Percentiles rank a stretch among this genome's conserved stretches.
Evolutionary conservation across 179 eudicot genomes (phyloP).

Genomic region (Actinidia chinensis): DNA sequence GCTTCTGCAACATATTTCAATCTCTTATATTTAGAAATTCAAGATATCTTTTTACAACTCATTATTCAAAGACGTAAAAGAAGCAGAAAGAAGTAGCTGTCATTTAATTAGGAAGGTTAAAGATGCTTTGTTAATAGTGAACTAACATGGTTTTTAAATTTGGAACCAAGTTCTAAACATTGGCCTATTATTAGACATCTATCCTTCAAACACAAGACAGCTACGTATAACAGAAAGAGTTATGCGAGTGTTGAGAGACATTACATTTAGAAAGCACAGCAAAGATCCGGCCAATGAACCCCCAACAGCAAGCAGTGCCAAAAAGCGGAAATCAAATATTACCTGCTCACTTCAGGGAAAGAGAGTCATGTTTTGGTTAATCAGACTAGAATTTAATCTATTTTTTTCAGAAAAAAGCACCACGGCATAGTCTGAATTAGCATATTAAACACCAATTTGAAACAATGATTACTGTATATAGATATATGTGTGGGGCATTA

Average conservation of each 20-base stretch:
- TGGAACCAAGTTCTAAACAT: too few species aligned
- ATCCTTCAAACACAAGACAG: not conserved
- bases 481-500: not conserved
- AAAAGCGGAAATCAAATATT: slow-evolving; percentile 90
- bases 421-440: not conserved
- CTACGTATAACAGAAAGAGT: not conserved
- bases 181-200: too few species aligned
- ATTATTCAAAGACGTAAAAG: too few species aligned
- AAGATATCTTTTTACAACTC: too few species aligned
- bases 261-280: slow-evolving; percentile 91
- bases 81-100: too few species aligned
- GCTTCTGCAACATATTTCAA: too few species aligned
- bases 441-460: not conserved
- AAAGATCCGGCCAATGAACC: slow-evolving; percentile 94
- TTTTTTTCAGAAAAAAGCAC: not conserved
- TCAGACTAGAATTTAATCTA: not conserved
- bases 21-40: too few species aligned
- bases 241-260: slow-evolving; percentile 4
- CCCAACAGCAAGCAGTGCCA: slow-evolving; percentile 84
- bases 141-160: too few species aligned
- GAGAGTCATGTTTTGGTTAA: not conserved
- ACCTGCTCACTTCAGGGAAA: slow-evolving; percentile 35
- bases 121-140: too few species aligned
- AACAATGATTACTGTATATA: too few species aligned
- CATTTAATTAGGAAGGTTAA: too few species aligned